Conservation (phyloP, 1,139 yeast species). For the Scheffersomyces cryptocercus region DNA sequence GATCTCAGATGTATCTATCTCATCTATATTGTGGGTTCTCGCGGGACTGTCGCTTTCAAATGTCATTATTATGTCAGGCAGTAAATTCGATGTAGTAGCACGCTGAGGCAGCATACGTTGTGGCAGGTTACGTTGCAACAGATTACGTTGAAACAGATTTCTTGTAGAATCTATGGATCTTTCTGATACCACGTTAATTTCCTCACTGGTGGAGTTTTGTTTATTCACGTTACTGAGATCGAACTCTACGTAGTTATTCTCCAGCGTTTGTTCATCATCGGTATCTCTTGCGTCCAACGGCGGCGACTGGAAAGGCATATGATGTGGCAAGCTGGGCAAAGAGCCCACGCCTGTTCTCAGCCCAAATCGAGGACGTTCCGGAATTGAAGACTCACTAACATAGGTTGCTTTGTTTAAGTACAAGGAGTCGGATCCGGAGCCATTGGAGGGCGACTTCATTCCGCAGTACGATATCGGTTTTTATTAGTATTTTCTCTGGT, state of each 20-base stretch:
- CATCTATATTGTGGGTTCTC: background rate
- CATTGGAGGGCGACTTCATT: too few species aligned
- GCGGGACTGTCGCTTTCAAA: background rate
- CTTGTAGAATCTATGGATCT: conserved; percentile 4
- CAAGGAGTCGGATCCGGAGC: too few species aligned
- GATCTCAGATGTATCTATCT: background rate
- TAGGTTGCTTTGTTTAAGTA: too few species aligned
- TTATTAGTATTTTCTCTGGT: too few species aligned
- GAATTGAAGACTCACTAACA: too few species aligned
- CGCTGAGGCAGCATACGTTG: background rate
- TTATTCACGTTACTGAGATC: conserved; percentile 22
- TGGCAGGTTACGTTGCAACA: too few species aligned
- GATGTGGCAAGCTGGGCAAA: conserved; percentile 20
- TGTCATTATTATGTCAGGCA: background rate
- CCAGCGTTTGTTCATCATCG: conserved; percentile 1
- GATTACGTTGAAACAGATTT: background rate
- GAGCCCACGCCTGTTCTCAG: conserved; percentile 19
- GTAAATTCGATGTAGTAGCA: conserved; percentile 4
- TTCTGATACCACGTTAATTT: conserved; percentile 3
- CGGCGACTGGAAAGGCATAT: background rate
- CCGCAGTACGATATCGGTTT: too few species aligned
- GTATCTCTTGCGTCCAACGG: background rate
- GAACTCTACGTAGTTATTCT: conserved; percentile 33
- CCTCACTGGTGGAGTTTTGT: conserved; percentile 3
- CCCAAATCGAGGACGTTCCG: conserved; percentile 3